Percentiles rank a stretch among this genome's conserved stretches.
Evolutionary conservation across 78 protist genomes (phyloP).

Genomic region (Thecamonas trahens): DNA sequence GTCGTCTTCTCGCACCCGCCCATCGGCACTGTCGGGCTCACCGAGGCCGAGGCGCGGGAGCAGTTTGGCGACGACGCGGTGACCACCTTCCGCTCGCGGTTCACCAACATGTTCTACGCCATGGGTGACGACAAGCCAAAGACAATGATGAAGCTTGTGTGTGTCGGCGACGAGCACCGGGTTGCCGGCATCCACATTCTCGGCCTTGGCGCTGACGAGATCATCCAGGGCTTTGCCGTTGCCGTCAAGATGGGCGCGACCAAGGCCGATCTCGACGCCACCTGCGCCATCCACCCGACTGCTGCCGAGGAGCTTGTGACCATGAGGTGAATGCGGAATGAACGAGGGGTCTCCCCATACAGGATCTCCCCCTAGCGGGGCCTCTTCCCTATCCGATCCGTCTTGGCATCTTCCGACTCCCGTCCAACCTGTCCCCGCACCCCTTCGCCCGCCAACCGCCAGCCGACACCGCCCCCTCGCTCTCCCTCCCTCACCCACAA

Average conservation of each 20-base stretch:
- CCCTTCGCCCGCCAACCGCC: too few species aligned
- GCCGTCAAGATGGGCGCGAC: slow-evolving; percentile 81
- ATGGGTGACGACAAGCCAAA: slow-evolving; percentile 47
- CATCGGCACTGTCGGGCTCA: slow-evolving; percentile 79
- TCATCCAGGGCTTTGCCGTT: slow-evolving; percentile 84
- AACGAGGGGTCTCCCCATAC: too few species aligned
- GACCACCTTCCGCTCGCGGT: slow-evolving; percentile 36
- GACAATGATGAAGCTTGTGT: slow-evolving; percentile 79
- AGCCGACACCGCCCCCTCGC: too few species aligned
- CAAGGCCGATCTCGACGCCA: slow-evolving; percentile 64
- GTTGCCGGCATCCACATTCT: slow-evolving; percentile 77
- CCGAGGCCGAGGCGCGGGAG: slow-evolving; percentile 65
- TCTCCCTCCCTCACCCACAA: too few species aligned
- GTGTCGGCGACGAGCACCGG: slow-evolving; percentile 32
- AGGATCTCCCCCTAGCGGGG: too few species aligned
- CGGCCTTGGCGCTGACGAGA: slow-evolving; percentile 83
- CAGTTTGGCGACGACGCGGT: slow-evolving; percentile 55
- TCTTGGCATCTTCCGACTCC: too few species aligned
- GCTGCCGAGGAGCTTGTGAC: slow-evolving; percentile 71
- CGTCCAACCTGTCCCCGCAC: too few species aligned
- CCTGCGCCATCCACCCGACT: slow-evolving; percentile 85
- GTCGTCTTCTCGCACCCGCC: slow-evolving; percentile 88
- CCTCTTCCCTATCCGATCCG: too few species aligned
- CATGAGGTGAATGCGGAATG: too few species aligned
- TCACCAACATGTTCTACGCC: slow-evolving; percentile 69